Conservation (phyloP, 495 filamentous ascomycete species). For the Amorphotheca resinae region DNA sequence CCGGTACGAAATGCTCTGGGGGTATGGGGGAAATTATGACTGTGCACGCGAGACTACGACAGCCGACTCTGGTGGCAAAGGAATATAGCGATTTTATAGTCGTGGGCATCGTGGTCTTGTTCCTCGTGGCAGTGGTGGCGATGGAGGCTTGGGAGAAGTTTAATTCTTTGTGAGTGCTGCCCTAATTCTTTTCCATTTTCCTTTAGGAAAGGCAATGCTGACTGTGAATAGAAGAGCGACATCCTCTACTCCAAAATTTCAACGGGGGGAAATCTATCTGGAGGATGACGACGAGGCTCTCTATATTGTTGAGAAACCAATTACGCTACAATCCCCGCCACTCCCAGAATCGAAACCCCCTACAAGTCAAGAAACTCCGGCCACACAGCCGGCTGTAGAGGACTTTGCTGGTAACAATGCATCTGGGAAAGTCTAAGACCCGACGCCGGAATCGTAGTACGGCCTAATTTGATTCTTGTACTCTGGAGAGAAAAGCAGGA, state of each 20-base stretch:
- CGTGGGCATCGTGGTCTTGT: constrained; percentile 23
- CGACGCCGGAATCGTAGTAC: too few relatives aligned
- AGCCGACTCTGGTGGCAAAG: constrained; percentile 8
- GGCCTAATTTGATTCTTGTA: too few relatives aligned
- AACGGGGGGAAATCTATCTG: constrained; percentile 17
- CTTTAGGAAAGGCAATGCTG: constrained; percentile 1
- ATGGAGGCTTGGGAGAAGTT: constrained; percentile 26
- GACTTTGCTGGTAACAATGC: too few relatives aligned
- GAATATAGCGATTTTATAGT: constrained; percentile 30
- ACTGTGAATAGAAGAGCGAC: constrained; percentile 2
- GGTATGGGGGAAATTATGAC: not conserved
- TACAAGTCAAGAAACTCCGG: too few relatives aligned
- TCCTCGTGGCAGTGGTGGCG: constrained; percentile 24
- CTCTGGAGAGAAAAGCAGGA: too few relatives aligned
- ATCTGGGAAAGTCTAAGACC: too few relatives aligned
- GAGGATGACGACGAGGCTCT: constrained; percentile 8
- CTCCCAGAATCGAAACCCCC: constrained; percentile 1
- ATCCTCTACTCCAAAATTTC: constrained; percentile 1
- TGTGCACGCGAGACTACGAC: not conserved
- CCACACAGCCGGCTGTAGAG: too few relatives aligned
- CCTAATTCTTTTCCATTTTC: not conserved
- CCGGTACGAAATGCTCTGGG: not conserved
- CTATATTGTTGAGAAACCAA: constrained; percentile 8
- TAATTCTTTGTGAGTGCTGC: constrained; percentile 21
- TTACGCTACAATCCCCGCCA: constrained; percentile 8